Evolutionary conservation across 208 protist species (phyloP).

Genomic region (Leishmania amazonensis): DNA sequence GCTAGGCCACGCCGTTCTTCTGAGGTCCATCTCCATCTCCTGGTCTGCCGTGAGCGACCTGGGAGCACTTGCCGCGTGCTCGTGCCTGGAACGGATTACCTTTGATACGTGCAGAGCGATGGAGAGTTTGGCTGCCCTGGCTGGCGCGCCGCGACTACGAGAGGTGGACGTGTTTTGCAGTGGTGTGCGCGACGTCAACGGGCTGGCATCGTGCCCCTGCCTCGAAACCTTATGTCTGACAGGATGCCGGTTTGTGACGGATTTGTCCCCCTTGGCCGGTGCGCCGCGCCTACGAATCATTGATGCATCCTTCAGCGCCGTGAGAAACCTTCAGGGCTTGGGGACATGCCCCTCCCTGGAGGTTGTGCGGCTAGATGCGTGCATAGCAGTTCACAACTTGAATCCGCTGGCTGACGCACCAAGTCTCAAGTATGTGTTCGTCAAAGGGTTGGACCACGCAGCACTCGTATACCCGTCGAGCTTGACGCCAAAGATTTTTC

Average conservation of each 20-base stretch:
- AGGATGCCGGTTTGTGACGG: constrained; percentile 1
- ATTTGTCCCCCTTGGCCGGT: constrained; percentile 15
- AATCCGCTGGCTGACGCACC: constrained; percentile 10
- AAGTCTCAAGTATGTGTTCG: constrained; percentile 8
- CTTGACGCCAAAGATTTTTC: constrained; percentile 5
- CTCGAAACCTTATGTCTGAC: constrained; percentile 7
- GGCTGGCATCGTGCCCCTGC: constrained; percentile 6
- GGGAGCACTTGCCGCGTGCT: not conserved
- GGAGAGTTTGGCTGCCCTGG: constrained; percentile 6
- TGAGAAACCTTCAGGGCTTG: constrained; percentile 7
- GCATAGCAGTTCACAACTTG: not conserved
- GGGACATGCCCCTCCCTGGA: constrained; percentile 9
- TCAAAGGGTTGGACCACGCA: not conserved
- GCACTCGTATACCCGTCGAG: constrained; percentile 2
- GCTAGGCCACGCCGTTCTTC: not conserved
- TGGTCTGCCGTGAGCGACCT: constrained; percentile 13
- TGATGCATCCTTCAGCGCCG: constrained; percentile 14
- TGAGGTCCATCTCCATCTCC: constrained; percentile 10
- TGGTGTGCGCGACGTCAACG: not conserved
- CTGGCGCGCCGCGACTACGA: constrained; percentile 1
- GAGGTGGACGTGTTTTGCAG: constrained; percentile 15
- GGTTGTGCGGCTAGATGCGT: constrained; percentile 12
- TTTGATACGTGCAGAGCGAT: constrained; percentile 7
- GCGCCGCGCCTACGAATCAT: constrained; percentile 9
- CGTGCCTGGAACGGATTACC: constrained; percentile 1